phyloP scores from a whole-genome alignment of 1,284 basidiomycete genomes.

The Ustilago tritici region DNA sequence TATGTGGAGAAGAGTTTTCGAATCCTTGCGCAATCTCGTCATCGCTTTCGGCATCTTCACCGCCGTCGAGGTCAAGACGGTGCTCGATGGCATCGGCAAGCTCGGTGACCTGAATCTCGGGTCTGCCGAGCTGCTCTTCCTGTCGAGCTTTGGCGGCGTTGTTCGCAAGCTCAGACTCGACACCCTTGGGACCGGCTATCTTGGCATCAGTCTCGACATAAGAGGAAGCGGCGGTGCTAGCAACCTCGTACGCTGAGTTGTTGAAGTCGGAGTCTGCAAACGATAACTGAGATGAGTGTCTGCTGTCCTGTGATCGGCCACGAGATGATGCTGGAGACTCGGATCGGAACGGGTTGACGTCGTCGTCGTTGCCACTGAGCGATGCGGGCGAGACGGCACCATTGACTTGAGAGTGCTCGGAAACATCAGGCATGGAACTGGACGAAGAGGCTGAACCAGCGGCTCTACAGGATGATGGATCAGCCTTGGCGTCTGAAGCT shows the following conservation, averaged over 20 bases:
- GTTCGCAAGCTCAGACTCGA: conserved; percentile 40
- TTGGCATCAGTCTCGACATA: conserved; percentile 43
- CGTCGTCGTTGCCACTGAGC: conserved; percentile 12
- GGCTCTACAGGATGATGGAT: conserved; percentile 25
- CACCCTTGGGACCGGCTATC: conserved; percentile 35
- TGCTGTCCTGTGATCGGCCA: conserved; percentile 40
- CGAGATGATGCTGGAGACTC: conserved; percentile 28
- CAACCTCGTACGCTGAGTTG: conserved; percentile 22
- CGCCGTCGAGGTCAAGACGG: conserved; percentile 41
- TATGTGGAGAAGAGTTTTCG: conserved; percentile 58
- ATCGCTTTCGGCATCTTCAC: conserved; percentile 20
- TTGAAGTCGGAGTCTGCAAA: conserved; percentile 30
- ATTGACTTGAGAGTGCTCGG: conserved; percentile 27
- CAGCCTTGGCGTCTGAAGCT: conserved; percentile 13
- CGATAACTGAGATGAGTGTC: conserved; percentile 39
- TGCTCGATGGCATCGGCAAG: conserved; percentile 42
- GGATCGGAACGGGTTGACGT: conserved; percentile 20
- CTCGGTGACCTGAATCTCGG: conserved; percentile 50
- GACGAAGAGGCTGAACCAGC: conserved; percentile 32
- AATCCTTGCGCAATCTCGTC: conserved; percentile 48
- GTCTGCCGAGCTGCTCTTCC: conserved; percentile 55
- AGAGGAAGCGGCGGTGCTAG: conserved; percentile 41
- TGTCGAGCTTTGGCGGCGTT: conserved; percentile 33
- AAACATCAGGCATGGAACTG: conserved; percentile 39
- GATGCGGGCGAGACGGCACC: conserved; percentile 2